A percentile compares a stretch with the other conserved stretches of the same genome.
phyloP scores from a whole-genome alignment of 2,329 filamentous ascomycete genomes.

The Epichloe baconii region DNA sequence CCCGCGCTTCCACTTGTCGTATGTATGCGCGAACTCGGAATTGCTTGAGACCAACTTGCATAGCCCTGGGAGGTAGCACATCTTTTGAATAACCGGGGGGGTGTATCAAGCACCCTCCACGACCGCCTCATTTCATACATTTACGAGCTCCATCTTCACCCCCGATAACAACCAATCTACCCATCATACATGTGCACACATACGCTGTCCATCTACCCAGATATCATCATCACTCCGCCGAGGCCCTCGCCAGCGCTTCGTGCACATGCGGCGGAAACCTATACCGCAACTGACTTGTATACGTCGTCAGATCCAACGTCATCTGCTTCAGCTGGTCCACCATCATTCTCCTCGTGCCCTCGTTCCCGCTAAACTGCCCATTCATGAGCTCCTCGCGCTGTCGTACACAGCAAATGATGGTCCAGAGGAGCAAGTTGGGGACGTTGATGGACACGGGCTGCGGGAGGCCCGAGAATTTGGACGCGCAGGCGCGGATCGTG shows the following conservation, averaged over 20 bases:
- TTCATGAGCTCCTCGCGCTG: constrained; percentile 60
- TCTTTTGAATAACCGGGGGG: too few species aligned
- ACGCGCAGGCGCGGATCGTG: constrained; percentile 65
- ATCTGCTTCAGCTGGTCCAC: constrained; percentile 63
- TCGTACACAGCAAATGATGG: constrained; percentile 70
- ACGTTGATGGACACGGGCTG: constrained; percentile 78
- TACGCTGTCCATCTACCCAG: not conserved
- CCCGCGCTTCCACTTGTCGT: too few species aligned
- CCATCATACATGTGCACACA: too few species aligned
- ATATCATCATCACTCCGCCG: constrained; percentile 42
- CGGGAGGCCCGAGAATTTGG: constrained; percentile 66
- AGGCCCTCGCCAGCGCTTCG: constrained; percentile 74
- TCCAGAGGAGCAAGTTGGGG: constrained; percentile 87
- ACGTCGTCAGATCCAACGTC: constrained; percentile 83
- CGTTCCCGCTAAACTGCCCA: constrained; percentile 63
- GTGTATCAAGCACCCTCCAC: too few species aligned
- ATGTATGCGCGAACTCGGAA: too few species aligned
- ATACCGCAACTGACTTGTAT: constrained; percentile 85
- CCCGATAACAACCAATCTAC: too few species aligned
- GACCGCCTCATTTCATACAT: too few species aligned
- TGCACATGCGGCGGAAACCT: constrained; percentile 77
- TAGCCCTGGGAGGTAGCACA: too few species aligned
- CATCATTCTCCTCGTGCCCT: constrained; percentile 48
- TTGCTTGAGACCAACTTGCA: too few species aligned
- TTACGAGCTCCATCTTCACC: too few species aligned